Conservation (phyloP, 768 basidiomycete genomes). For the Terana coerulea region DNA sequence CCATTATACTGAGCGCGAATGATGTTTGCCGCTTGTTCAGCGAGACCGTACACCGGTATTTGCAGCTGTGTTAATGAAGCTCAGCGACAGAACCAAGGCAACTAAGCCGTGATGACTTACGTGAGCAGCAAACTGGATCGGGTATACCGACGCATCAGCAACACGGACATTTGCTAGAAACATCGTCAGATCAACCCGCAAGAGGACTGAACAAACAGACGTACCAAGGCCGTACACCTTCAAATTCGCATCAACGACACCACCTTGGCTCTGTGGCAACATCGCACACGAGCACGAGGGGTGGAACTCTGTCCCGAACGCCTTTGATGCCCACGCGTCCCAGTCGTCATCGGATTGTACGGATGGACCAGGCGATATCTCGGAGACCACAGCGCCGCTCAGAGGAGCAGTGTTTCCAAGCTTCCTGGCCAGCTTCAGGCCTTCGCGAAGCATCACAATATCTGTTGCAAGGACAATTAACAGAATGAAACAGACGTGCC, state of each 20-base stretch:
- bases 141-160: conserved; percentile 54
- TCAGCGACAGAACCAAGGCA: background rate
- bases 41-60: conserved; percentile 39
- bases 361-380: conserved; percentile 44
- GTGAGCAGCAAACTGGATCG: conserved; percentile 49
- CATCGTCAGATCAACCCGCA: background rate
- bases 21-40: conserved; percentile 44
- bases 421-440: conserved; percentile 56
- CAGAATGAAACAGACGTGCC: too few relatives aligned
- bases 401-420: conserved; percentile 52
- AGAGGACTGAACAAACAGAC: conserved; percentile 5
- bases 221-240: conserved; percentile 48
- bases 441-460: conserved; percentile 48
- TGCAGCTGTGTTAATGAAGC: conserved; percentile 14
- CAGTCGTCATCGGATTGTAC: conserved; percentile 54
- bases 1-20: conserved; percentile 38
- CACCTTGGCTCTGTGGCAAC: conserved; percentile 49
- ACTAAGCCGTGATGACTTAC: conserved; percentile 19
- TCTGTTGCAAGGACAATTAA: conserved; percentile 29
- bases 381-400: conserved; percentile 38
- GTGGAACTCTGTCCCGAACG: conserved; percentile 55
- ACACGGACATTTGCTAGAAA: conserved; percentile 49
- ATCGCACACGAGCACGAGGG: conserved; percentile 56
- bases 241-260: conserved; percentile 55
- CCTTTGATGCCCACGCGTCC: conserved; percentile 45